Evolutionary conservation across 1,284 basidiomycete species (phyloP).

Genomic region (Ustilago esculenta): DNA sequence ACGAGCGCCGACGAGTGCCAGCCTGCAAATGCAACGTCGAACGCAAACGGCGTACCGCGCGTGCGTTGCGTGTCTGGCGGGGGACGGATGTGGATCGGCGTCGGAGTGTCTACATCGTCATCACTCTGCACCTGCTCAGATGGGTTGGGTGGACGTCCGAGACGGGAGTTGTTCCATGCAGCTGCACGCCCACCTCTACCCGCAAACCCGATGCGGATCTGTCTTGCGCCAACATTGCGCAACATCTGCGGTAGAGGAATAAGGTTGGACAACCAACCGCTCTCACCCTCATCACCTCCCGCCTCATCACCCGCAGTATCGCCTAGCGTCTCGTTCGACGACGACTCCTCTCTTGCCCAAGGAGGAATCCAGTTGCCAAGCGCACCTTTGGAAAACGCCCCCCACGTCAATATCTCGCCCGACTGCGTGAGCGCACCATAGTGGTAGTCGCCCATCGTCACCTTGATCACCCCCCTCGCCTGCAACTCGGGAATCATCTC

Average conservation of each 20-base stretch:
- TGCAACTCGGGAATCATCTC: slow-evolving; percentile 77
- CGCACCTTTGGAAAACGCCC: slow-evolving; percentile 78
- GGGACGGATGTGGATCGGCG: slow-evolving; percentile 1
- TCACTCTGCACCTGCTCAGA: neutral
- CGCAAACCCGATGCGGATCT: slow-evolving; percentile 14
- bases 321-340: no score
- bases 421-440: slow-evolving; percentile 80
- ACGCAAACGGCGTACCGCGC: slow-evolving; percentile 23
- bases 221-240: neutral
- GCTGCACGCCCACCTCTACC: slow-evolving; percentile 4
- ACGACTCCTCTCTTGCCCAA: no score
- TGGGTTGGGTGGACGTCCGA: neutral
- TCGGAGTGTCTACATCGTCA: neutral
- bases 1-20: slow-evolving; percentile 38
- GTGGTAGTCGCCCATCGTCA: slow-evolving; percentile 89
- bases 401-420: slow-evolving; percentile 86
- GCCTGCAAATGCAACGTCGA: slow-evolving; percentile 50
- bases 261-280: slow-evolving; percentile 12
- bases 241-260: slow-evolving; percentile 8
- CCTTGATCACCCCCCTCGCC: slow-evolving; percentile 78
- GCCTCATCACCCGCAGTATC: neutral
- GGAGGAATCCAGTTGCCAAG: slow-evolving; percentile 75
- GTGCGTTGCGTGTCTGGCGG: neutral
- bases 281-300: slow-evolving; percentile 6
- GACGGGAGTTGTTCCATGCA: neutral